These are phyloP conservation scores for Diutina rugosa DNA, from an alignment of 1,139 yeast species.

Conservation along the genomic window DNA sequence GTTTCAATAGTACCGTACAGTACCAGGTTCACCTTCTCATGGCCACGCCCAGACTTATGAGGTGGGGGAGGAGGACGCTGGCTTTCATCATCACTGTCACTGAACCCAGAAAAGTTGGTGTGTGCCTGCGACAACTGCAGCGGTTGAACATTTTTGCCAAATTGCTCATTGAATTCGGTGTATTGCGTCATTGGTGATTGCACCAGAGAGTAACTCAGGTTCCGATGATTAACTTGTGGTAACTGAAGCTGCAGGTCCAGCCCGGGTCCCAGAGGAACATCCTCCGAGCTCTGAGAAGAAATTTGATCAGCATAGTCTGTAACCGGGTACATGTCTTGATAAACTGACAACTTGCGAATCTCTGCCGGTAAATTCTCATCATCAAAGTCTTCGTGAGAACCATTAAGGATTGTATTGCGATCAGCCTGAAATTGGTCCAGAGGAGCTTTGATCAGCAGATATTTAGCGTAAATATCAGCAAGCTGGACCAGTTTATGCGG, in stretches of 20 bases:
- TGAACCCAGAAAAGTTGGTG: constrained; percentile 4
- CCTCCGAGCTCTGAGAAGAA: constrained; percentile 7
- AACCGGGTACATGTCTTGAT: constrained; percentile 23
- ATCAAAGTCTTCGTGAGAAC: constrained; percentile 21
- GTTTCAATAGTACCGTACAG: constrained; percentile 1
- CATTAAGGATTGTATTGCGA: constrained; percentile 23
- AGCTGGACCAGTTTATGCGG: constrained; percentile 26
- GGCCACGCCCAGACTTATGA: constrained; percentile 7
- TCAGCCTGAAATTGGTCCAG: constrained; percentile 22
- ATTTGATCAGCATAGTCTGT: constrained; percentile 14
- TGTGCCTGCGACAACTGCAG: constrained; percentile 2
- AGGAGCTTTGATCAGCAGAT: constrained; percentile 28
- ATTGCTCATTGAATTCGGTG: constrained; percentile 37
- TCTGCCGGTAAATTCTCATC: constrained; percentile 24
- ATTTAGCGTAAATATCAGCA: constrained; percentile 33
- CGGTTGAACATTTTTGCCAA: constrained; percentile 14
- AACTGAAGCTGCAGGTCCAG: constrained; percentile 2
- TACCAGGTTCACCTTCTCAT: constrained; percentile 8
- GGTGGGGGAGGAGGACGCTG: constrained; percentile 16
- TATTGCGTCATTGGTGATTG: constrained; percentile 42
- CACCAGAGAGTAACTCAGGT: constrained; percentile 28
- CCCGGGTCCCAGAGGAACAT: constrained; percentile 12
- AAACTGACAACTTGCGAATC: constrained; percentile 17
- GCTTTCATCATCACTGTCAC: constrained; percentile 9
- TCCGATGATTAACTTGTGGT: constrained; percentile 11